Evolutionary conservation across 257 asterid genomes (phyloP).

Genomic region (Gynochthodes officinalis): DNA sequence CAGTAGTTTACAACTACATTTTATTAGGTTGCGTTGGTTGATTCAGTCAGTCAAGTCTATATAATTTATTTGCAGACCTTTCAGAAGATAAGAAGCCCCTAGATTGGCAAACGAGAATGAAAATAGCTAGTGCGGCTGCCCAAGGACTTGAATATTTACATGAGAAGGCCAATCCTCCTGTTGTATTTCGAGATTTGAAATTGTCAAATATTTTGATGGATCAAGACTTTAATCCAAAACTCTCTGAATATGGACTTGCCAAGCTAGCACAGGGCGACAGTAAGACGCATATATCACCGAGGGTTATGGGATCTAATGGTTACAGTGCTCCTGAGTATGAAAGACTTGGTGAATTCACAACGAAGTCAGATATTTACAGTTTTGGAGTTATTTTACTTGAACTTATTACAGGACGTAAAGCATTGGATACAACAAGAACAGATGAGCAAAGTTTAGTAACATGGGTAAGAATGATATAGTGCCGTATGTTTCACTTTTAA

Average conservation of each 20-base stretch:
- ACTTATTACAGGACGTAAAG: conserved; percentile 75
- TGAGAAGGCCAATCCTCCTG: conserved; percentile 74
- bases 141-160: conserved; percentile 80
- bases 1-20: neutral
- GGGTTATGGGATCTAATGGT: conserved; percentile 63
- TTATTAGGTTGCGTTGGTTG: neutral
- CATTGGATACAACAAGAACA: conserved; percentile 46
- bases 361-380: conserved; percentile 78
- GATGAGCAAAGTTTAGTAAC: conserved; percentile 65
- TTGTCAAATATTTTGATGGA: conserved; percentile 65
- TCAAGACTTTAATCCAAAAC: conserved; percentile 48
- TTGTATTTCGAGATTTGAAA: conserved; percentile 72
- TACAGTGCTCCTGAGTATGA: conserved; percentile 85
- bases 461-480: conserved; percentile 52
- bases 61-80: conserved; percentile 35
- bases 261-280: conserved; percentile 60
- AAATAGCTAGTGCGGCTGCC: conserved; percentile 69
- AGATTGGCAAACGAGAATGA: conserved; percentile 74
- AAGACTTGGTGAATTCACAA: conserved; percentile 56
- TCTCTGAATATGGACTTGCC: conserved; percentile 77
- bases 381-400: conserved; percentile 77
- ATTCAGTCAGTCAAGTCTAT: neutral
- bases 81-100: conserved; percentile 41
- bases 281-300: conserved; percentile 46
- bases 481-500: neutral